Percentiles rank a stretch among this genome's conserved stretches.
phyloP scores from a whole-genome alignment of 495 filamentous ascomycete genomes.

The Bryoglossum gracile region DNA sequence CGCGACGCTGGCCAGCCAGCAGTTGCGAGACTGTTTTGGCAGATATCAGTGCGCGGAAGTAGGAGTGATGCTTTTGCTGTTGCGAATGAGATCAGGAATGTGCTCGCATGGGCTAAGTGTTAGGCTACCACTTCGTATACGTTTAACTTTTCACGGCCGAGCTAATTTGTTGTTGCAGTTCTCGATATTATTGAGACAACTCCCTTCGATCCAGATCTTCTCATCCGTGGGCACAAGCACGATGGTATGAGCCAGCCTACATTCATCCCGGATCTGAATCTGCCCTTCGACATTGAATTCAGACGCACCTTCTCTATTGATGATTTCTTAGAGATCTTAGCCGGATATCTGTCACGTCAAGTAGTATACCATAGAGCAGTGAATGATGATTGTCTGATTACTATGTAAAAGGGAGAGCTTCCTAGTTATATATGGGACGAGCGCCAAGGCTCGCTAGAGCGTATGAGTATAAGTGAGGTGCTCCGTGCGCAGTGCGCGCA shows the following conservation, averaged over 20 bases:
- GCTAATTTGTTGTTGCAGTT: background rate
- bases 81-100: background rate
- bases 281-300: background rate
- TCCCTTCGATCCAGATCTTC: background rate
- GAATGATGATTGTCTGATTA: too few relatives aligned
- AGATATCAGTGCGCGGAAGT: background rate
- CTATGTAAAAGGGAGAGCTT: too few relatives aligned
- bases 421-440: too few relatives aligned
- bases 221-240: background rate
- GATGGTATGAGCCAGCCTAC: background rate
- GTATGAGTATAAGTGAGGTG: too few relatives aligned
- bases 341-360: too few relatives aligned
- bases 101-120: slow-evolving; percentile 2
- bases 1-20: background rate
- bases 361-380: too few relatives aligned
- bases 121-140: background rate
- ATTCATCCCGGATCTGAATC: background rate
- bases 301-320: background rate
- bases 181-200: background rate
- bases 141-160: background rate
- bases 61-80: background rate
- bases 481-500: too few relatives aligned
- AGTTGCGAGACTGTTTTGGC: background rate
- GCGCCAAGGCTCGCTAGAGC: too few relatives aligned
- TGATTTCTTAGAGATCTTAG: background rate